Conservation (phyloP, 2,329 filamentous ascomycete genomes). For the Alternaria sp. region DNA sequence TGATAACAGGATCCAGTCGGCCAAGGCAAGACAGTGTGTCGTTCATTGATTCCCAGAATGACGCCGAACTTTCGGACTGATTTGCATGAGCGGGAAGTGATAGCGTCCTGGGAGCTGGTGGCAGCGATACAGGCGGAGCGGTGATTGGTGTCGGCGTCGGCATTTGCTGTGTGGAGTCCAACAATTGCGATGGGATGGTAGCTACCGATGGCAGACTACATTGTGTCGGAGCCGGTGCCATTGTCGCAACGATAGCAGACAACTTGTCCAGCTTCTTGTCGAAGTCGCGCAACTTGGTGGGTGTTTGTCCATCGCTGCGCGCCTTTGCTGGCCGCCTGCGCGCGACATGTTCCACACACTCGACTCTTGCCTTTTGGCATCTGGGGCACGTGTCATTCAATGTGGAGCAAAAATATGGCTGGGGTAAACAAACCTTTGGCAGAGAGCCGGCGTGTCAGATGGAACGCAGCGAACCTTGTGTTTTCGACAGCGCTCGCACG, state of each 20-base stretch:
- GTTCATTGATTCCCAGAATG: slow-evolving; percentile 46
- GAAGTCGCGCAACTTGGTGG: slow-evolving; percentile 41
- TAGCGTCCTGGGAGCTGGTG: slow-evolving; percentile 21
- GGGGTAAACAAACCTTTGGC: slow-evolving; percentile 41
- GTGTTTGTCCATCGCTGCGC: slow-evolving; percentile 33
- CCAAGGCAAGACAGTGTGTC: slow-evolving; percentile 40
- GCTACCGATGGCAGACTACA: slow-evolving; percentile 33
- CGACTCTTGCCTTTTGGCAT: slow-evolving; percentile 46
- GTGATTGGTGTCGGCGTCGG: slow-evolving; percentile 17
- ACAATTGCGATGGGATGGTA: slow-evolving; percentile 29
- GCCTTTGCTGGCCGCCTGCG: slow-evolving; percentile 45
- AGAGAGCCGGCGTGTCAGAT: slow-evolving; percentile 39
- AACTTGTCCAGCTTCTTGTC: slow-evolving; percentile 45
- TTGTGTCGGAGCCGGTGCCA: slow-evolving; percentile 31
- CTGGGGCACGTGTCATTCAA: slow-evolving; percentile 43
- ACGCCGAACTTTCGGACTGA: slow-evolving; percentile 32
- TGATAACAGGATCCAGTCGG: slow-evolving; percentile 41
- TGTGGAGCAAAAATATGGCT: slow-evolving; percentile 14
- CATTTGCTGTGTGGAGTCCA: slow-evolving; percentile 30
- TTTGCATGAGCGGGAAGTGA: slow-evolving; percentile 33
- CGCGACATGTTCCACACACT: slow-evolving; percentile 47
- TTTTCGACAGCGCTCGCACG: slow-evolving; percentile 46
- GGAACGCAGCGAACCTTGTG: slow-evolving; percentile 48
- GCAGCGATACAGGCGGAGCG: slow-evolving; percentile 21
- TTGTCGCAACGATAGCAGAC: slow-evolving; percentile 40